Percentiles rank a stretch among this genome's conserved stretches.
Conservation (phyloP, 768 basidiomycete species). For the Russula griseocarnosa region DNA sequence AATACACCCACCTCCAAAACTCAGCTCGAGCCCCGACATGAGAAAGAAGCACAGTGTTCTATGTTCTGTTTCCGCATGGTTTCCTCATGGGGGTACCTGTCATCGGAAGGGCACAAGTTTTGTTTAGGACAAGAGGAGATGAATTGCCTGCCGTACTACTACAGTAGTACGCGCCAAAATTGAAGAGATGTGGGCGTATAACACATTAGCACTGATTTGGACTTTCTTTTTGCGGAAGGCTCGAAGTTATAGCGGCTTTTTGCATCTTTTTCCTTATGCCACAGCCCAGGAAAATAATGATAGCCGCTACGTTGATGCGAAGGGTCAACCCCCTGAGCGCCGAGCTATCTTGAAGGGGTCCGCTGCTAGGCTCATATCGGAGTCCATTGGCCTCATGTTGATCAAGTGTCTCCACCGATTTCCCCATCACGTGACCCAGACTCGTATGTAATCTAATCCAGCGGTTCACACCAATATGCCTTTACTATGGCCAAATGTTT, state of each 20-base stretch:
- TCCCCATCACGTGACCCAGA: not conserved
- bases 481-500: not conserved
- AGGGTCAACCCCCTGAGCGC: not conserved
- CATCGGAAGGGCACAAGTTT: not conserved
- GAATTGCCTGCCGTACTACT: not conserved
- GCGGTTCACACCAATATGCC: no score
- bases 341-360: no score
- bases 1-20: not conserved
- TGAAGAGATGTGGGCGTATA: not conserved
- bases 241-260: not conserved
- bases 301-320: not conserved
- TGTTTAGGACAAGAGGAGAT: not conserved
- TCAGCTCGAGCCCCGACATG: not conserved
- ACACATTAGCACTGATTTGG: constrained; percentile 1
- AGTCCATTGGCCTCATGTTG: no score
- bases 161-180: not conserved
- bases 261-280: not conserved
- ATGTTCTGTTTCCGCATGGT: not conserved
- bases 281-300: not conserved
- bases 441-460: no score
- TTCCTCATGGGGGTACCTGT: not conserved
- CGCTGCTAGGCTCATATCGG: no score
- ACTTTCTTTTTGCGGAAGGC: not conserved
- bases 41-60: not conserved
- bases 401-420: no score